phyloP scores from a whole-genome alignment of 352 stramenopile genomes.

The Globisporangium takayamanum region DNA sequence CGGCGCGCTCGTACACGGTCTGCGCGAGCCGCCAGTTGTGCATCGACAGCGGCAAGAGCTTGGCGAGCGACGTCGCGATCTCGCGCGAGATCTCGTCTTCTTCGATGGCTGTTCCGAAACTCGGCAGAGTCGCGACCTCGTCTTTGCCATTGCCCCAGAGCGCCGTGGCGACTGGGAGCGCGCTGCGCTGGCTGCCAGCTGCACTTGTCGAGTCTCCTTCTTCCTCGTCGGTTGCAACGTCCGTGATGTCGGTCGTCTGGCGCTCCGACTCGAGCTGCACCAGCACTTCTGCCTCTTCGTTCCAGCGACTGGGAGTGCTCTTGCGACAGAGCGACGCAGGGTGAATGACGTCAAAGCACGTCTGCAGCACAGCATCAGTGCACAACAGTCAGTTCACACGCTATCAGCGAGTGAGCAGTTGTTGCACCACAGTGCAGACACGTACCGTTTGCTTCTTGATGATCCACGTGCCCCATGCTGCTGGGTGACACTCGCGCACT shows the following conservation, averaged over 20 bases:
- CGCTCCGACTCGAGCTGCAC: conserved; percentile 18
- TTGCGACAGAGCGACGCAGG: conserved; percentile 34
- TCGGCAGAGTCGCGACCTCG: conserved; percentile 19
- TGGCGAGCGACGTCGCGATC: conserved; percentile 41
- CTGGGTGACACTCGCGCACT: conserved; percentile 38
- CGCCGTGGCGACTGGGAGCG: conserved; percentile 4
- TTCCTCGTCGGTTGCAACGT: neutral
- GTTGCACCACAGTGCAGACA: neutral
- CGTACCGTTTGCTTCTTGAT: conserved; percentile 40
- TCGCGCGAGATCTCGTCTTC: conserved; percentile 69
- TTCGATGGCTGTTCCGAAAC: conserved; percentile 50
- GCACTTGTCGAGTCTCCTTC: neutral
- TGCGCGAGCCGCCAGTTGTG: conserved; percentile 67
- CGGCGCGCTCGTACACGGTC: conserved; percentile 48
- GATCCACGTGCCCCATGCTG: conserved; percentile 57
- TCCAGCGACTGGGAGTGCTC: conserved; percentile 25
- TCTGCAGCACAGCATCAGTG: neutral
- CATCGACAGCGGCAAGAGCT: conserved; percentile 54
- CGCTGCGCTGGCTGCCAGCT: neutral
- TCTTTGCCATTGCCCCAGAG: conserved; percentile 14
- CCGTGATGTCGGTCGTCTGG: conserved; percentile 11
- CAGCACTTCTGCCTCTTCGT: conserved; percentile 29
- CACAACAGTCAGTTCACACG: neutral
- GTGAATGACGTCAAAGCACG: conserved; percentile 29
- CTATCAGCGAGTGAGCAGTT: neutral